Percentiles rank a stretch among this genome's conserved stretches.
phyloP scores from a whole-genome alignment of 2,329 filamentous ascomycete species.

The Diaporthe longicolla region DNA sequence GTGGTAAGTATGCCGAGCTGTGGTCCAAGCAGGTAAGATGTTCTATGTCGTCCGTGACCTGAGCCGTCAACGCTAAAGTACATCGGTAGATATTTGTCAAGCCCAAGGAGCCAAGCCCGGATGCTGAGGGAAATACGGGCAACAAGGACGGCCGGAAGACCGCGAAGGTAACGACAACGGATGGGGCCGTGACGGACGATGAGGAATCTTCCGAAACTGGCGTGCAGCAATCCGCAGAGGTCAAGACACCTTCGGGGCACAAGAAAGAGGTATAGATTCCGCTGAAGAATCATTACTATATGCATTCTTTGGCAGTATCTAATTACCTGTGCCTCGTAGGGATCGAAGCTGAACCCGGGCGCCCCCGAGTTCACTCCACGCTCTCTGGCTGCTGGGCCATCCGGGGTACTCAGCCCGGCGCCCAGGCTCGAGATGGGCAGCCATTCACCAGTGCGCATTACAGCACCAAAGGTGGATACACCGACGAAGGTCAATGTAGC shows the following conservation, averaged over 20 bases:
- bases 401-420: constrained; percentile 43
- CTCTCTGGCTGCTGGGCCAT: constrained; percentile 46
- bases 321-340: constrained; percentile 58
- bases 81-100: constrained; percentile 59
- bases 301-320: constrained; percentile 60
- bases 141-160: constrained; percentile 47
- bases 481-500: not conserved
- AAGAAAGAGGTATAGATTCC: constrained; percentile 65
- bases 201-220: constrained; percentile 48
- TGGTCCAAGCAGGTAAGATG: constrained; percentile 71
- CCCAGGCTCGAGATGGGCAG: constrained; percentile 44
- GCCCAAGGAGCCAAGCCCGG: constrained; percentile 58
- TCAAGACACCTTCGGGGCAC: constrained; percentile 54
- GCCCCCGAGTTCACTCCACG: constrained; percentile 70
- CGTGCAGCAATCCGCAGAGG: constrained; percentile 45
- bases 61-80: not conserved
- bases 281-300: constrained; percentile 53
- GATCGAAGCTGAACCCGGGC: constrained; percentile 68
- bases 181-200: constrained; percentile 53
- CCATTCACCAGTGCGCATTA: constrained; percentile 36
- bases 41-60: not conserved
- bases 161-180: constrained; percentile 56
- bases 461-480: constrained; percentile 9
- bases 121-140: constrained; percentile 46
- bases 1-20: constrained; percentile 74